Evolutionary conservation across 129 eudicot genomes (phyloP).

Genomic region (Daucus carota): DNA sequence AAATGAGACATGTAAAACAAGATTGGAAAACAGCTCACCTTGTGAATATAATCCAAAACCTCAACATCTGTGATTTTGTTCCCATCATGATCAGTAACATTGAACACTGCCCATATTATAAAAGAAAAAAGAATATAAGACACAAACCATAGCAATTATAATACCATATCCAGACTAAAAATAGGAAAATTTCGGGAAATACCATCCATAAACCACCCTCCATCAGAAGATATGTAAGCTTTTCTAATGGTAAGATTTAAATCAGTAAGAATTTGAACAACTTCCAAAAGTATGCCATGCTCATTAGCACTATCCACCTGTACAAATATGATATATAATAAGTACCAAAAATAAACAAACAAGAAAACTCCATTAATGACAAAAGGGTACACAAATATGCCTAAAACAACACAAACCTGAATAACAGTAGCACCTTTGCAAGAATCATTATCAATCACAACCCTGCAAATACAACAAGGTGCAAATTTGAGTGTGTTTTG

Average conservation of each 20-base stretch:
- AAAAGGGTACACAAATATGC: not conserved
- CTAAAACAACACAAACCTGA: slow-evolving; percentile 39
- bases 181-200: not conserved
- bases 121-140: not conserved
- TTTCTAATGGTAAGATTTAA: slow-evolving; percentile 71
- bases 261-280: slow-evolving; percentile 94
- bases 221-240: slow-evolving; percentile 97
- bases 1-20: not conserved
- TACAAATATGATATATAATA: slow-evolving; percentile 11
- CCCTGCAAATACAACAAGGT: slow-evolving; percentile 29
- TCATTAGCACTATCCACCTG: slow-evolving; percentile 97
- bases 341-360: slow-evolving; percentile 7
- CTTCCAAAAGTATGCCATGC: slow-evolving; percentile 92
- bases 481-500: slow-evolving; percentile 12
- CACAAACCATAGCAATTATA: not conserved
- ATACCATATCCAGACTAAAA: not conserved
- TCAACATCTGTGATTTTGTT: slow-evolving; percentile 83
- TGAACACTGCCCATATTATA: slow-evolving; percentile 47
- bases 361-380: not conserved
- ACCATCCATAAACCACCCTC: slow-evolving; percentile 99
- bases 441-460: slow-evolving; percentile 77
- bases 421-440: slow-evolving; percentile 77
- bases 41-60: slow-evolving; percentile 70
- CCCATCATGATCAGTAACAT: slow-evolving; percentile 93
- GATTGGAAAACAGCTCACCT: slow-evolving; percentile 42